Conservation (phyloP, 805 yeast genomes). For the Saccharomycopsis vini region DNA sequence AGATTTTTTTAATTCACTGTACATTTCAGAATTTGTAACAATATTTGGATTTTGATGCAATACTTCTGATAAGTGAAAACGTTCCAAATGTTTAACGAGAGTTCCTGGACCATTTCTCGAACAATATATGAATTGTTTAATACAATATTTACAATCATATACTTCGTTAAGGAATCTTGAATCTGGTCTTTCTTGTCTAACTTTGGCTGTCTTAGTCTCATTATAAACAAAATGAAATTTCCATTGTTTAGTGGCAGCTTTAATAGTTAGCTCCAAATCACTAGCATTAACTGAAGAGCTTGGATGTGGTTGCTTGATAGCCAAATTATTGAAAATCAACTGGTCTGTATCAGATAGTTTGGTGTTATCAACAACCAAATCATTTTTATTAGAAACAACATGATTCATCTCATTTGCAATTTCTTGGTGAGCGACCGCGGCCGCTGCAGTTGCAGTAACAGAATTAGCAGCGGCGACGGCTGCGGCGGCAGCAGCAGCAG, state of each 20-base stretch:
- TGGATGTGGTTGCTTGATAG: background rate
- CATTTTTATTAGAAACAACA: background rate
- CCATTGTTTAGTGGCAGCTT: constrained; percentile 16
- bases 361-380: too few relatives aligned
- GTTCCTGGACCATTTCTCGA: constrained; percentile 19
- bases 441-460: background rate
- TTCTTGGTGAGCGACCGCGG: background rate
- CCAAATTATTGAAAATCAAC: background rate
- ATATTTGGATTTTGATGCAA: constrained; percentile 6
- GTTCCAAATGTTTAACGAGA: constrained; percentile 18
- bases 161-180: constrained; percentile 1
- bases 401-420: too few relatives aligned
- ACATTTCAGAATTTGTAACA: constrained; percentile 1
- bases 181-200: background rate
- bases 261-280: constrained; percentile 11
- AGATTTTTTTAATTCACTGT: background rate
- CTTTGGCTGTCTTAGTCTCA: constrained; percentile 1
- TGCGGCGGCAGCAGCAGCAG: constrained; percentile 5
- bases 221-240: constrained; percentile 9
- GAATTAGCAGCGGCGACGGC: constrained; percentile 11
- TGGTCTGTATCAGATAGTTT: background rate
- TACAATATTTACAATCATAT: constrained; percentile 16
- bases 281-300: background rate
- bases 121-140: constrained; percentile 13
- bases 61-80: constrained; percentile 10